phyloP scores from a whole-genome alignment of 331 rosid species.

The Erythrophleum ivorense region DNA sequence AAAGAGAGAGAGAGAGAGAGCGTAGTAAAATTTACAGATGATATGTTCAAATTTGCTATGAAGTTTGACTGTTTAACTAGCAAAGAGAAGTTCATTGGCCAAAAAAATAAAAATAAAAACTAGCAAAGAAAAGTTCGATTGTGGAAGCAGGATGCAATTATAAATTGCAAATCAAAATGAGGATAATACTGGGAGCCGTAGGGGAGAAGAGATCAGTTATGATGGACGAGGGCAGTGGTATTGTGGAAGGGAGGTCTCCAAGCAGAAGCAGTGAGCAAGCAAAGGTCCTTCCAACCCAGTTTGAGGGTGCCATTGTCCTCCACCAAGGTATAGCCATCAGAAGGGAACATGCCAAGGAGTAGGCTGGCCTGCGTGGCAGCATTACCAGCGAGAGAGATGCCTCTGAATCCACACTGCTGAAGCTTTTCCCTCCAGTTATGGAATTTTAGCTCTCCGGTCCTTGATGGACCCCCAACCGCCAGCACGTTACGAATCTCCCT shows the following conservation, averaged over 20 bases:
- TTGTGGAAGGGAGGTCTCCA: constrained; percentile 84
- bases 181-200: no score
- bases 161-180: not conserved
- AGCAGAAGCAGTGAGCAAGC: constrained; percentile 98
- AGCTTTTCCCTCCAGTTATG: constrained; percentile 95
- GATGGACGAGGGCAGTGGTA: constrained; percentile 42
- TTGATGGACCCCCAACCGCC: constrained; percentile 90
- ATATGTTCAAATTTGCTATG: not conserved
- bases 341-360: constrained; percentile 93
- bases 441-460: constrained; percentile 86
- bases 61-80: not conserved
- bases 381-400: constrained; percentile 86
- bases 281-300: constrained; percentile 98
- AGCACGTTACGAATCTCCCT: constrained; percentile 91
- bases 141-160: constrained; percentile 5
- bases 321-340: constrained; percentile 92
- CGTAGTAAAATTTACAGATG: not conserved
- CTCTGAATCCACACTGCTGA: constrained; percentile 85
- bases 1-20: no score
- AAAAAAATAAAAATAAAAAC: not conserved
- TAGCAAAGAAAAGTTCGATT: not conserved
- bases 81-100: not conserved
- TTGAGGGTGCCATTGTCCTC: constrained; percentile 97
- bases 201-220: not conserved
- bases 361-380: constrained; percentile 95